phyloP scores from a whole-genome alignment of 2,329 filamentous ascomycete genomes.

The Pseudogymnoascus sp. region DNA sequence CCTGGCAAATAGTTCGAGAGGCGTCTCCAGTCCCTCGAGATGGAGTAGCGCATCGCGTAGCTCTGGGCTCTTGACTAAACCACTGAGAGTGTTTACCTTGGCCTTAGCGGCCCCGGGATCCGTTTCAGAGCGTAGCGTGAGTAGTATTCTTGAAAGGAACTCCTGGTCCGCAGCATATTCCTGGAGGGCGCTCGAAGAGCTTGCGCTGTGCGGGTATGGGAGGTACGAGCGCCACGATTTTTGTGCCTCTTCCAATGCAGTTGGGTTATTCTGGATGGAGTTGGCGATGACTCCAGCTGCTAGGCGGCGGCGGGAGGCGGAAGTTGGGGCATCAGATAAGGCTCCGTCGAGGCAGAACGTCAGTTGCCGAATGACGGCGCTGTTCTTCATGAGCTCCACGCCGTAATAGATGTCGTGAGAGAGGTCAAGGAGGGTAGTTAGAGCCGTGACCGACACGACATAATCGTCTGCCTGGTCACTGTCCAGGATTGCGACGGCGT shows the following conservation, averaged over 20 bases:
- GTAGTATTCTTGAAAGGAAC: not conserved
- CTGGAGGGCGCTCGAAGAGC: not conserved
- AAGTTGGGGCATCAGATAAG: not conserved
- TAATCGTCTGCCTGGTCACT: slow-evolving; percentile 28
- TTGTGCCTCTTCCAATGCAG: slow-evolving; percentile 46
- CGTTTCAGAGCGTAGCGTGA: slow-evolving; percentile 16
- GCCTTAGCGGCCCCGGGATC: slow-evolving; percentile 27
- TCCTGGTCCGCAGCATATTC: slow-evolving; percentile 4
- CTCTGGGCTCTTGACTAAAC: slow-evolving; percentile 45
- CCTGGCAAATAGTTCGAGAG: slow-evolving; percentile 45
- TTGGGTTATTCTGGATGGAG: slow-evolving; percentile 58
- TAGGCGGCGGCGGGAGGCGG: slow-evolving; percentile 32
- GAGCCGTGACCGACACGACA: slow-evolving; percentile 20
- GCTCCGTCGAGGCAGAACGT: slow-evolving; percentile 44
- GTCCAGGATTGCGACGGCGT: slow-evolving; percentile 44
- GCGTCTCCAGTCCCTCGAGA: slow-evolving; percentile 44
- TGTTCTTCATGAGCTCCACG: slow-evolving; percentile 51
- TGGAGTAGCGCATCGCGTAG: slow-evolving; percentile 50
- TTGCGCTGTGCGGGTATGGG: slow-evolving; percentile 22
- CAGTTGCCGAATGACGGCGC: slow-evolving; percentile 45
- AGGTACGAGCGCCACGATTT: slow-evolving; percentile 35
- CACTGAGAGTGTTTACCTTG: slow-evolving; percentile 44
- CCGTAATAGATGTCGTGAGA: slow-evolving; percentile 66
- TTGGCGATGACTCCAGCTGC: slow-evolving; percentile 52
- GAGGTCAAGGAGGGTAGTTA: slow-evolving; percentile 53